Percentiles rank a stretch among this genome's conserved stretches.
phyloP scores from a whole-genome alignment of 768 basidiomycete genomes.

The Suillus luteus region DNA sequence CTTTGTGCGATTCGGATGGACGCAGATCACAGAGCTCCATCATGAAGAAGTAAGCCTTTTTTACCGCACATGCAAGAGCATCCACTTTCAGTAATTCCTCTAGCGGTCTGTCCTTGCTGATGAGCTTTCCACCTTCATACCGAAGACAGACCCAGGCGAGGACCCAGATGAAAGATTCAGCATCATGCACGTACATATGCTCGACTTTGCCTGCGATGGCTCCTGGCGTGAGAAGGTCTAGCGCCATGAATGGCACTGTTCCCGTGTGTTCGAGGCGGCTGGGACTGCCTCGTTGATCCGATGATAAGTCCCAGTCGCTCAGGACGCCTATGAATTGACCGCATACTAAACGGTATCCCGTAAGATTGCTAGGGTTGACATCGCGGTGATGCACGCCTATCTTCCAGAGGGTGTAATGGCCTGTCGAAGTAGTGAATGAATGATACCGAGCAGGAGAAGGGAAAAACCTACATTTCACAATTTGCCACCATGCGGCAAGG shows the following conservation, averaged over 20 bases:
- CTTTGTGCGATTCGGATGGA: neutral
- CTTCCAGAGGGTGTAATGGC: conserved; percentile 12
- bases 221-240: neutral
- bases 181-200: conserved; percentile 2
- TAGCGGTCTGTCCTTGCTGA: neutral
- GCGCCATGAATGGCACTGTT: conserved; percentile 17
- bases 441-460: neutral
- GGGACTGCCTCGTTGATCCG: neutral
- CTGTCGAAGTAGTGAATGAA: neutral
- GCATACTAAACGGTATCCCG: neutral
- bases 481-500: conserved; percentile 9
- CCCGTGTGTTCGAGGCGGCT: conserved; percentile 13
- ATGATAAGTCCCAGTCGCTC: conserved; percentile 12
- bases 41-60: neutral
- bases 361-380: neutral
- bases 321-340: neutral
- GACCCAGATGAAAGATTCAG: conserved; percentile 8
- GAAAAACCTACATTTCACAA: conserved; percentile 4
- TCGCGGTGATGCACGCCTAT: neutral
- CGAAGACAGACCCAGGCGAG: conserved; percentile 5
- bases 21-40: neutral
- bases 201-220: neutral
- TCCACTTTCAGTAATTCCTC: neutral
- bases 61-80: neutral
- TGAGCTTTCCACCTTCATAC: conserved; percentile 6